Conservation (phyloP, 2,329 filamentous ascomycete genomes). For the Alternaria brassicicola region DNA sequence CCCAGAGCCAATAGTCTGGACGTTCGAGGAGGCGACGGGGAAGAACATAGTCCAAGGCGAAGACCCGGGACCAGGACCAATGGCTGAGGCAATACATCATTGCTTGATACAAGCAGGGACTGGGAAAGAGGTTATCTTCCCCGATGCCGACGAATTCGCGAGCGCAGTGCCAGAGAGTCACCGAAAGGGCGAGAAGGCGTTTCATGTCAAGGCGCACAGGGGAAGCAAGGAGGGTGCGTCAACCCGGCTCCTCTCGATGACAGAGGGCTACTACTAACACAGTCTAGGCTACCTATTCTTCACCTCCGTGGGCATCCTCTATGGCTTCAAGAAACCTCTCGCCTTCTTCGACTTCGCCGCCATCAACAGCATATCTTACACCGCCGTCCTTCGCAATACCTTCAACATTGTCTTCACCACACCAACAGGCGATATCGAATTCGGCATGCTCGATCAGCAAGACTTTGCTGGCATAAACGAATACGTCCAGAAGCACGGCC, state of each 20-base stretch:
- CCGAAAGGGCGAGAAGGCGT: constrained; percentile 67
- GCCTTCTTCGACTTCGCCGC: constrained; percentile 66
- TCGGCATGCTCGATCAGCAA: constrained; percentile 69
- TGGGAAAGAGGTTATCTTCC: constrained; percentile 58
- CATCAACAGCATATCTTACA: constrained; percentile 67
- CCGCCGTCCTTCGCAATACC: constrained; percentile 67
- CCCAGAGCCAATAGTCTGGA: constrained; percentile 65
- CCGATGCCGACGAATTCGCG: constrained; percentile 63
- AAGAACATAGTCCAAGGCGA: constrained; percentile 53
- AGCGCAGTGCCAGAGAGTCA: constrained; percentile 66
- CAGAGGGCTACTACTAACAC: constrained; percentile 17
- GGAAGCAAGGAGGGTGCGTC: constrained; percentile 68
- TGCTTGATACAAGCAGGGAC: constrained; percentile 51
- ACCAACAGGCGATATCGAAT: constrained; percentile 63
- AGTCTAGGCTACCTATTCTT: constrained; percentile 66
- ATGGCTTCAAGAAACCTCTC: constrained; percentile 70
- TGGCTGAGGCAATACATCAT: constrained; percentile 55
- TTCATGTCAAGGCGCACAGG: constrained; percentile 67
- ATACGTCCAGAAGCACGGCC: constrained; percentile 65
- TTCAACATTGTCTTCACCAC: constrained; percentile 68
- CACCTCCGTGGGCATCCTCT: constrained; percentile 65
- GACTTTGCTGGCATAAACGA: constrained; percentile 67
- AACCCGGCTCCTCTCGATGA: not conserved
- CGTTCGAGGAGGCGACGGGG: constrained; percentile 60
- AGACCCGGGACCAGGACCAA: constrained; percentile 47